These are phyloP conservation scores for Cyclostephanos tholiformis DNA, from an alignment of 108 stramenopile genomes.

Conservation along the genomic window DNA sequence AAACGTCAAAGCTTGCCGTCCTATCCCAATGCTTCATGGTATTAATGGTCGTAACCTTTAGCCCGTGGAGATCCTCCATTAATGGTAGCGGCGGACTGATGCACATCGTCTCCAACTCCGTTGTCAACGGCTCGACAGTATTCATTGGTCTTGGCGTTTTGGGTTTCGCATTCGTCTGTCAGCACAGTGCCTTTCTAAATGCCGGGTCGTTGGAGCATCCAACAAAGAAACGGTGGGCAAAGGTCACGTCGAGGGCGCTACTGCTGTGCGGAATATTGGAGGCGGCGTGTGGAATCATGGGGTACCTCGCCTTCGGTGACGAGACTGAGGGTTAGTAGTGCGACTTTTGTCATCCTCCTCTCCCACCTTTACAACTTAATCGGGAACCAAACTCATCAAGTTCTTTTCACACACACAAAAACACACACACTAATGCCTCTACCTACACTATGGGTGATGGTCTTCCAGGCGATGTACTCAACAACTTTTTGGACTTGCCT, in stretches of 20 bases:
- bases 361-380: background rate
- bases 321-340: slow-evolving; percentile 32
- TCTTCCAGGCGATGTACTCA: slow-evolving; percentile 65
- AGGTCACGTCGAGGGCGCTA: slow-evolving; percentile 37
- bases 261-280: slow-evolving; percentile 43
- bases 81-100: slow-evolving; percentile 35
- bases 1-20: slow-evolving; percentile 42
- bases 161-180: slow-evolving; percentile 52
- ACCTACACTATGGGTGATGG: background rate
- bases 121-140: slow-evolving; percentile 26
- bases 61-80: slow-evolving; percentile 27
- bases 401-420: background rate
- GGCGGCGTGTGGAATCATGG: slow-evolving; percentile 29
- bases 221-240: slow-evolving; percentile 44
- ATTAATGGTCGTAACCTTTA: slow-evolving; percentile 33
- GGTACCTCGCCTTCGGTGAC: slow-evolving; percentile 50
- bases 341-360: slow-evolving; percentile 5
- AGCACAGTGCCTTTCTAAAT: slow-evolving; percentile 52
- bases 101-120: slow-evolving; percentile 28
- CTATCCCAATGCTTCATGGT: slow-evolving; percentile 39
- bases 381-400: background rate
- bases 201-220: slow-evolving; percentile 47
- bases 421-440: background rate
- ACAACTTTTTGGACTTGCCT: slow-evolving; percentile 63
- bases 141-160: slow-evolving; percentile 51